phyloP scores from a whole-genome alignment of 169 alveolate genomes.

The Cryptosporidium parvum region DNA sequence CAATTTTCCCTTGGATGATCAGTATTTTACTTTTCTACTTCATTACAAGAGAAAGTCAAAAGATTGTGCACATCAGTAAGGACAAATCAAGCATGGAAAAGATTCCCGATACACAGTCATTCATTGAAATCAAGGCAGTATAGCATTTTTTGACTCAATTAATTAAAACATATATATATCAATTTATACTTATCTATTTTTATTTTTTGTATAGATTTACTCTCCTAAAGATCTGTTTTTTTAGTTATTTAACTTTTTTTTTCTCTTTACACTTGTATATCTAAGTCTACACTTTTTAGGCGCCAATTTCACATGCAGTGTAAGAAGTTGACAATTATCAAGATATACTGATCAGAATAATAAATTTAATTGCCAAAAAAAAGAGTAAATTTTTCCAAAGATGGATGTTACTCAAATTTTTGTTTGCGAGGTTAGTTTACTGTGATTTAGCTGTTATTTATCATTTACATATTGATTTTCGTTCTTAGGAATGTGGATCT shows the following conservation, averaged over 20 bases:
- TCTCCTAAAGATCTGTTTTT: background rate
- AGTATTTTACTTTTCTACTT: conserved; percentile 56
- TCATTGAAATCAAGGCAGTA: conserved; percentile 23
- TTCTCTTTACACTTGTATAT: background rate
- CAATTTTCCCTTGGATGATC: conserved; percentile 46
- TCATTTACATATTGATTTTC: background rate
- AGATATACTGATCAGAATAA: background rate
- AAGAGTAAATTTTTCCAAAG: background rate
- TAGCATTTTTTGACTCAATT: background rate
- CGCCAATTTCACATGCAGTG: conserved; percentile 60
- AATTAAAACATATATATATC: background rate
- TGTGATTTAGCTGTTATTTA: background rate
- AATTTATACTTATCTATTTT: background rate
- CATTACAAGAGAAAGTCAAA: conserved; percentile 7
- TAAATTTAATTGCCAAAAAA: background rate
- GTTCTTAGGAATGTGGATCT: conserved; percentile 73
- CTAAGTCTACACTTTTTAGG: conserved; percentile 28
- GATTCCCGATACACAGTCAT: conserved; percentile 4
- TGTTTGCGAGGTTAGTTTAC: conserved; percentile 69
- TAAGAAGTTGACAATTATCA: background rate
- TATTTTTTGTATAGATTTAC: background rate
- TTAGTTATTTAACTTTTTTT: background rate
- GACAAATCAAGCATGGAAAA: conserved; percentile 25
- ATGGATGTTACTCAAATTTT: conserved; percentile 68
- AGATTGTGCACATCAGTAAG: background rate